Percentiles rank a stretch among this genome's conserved stretches.
Conservation (phyloP, 148 eudicot species). For the Agrostemma githago region DNA sequence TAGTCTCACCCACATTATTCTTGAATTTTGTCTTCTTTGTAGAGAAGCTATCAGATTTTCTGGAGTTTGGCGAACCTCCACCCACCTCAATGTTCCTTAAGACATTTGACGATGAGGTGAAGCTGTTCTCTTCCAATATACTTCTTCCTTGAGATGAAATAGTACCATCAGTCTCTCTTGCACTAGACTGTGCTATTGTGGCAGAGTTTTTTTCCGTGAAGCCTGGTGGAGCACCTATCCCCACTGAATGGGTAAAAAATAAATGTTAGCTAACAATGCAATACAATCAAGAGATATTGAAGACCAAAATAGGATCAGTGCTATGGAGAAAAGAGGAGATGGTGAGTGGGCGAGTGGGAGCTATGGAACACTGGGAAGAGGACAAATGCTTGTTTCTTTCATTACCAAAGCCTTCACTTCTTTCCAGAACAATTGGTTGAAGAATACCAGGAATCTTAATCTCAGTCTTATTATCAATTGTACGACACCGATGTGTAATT, state of each 20-base stretch:
- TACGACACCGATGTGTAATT: not conserved
- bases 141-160: constrained; percentile 19
- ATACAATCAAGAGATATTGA: not conserved
- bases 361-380: not conserved
- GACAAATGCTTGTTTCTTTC: not conserved
- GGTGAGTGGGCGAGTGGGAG: not conserved
- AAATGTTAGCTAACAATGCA: not conserved
- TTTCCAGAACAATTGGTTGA: not conserved
- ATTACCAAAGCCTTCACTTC: not conserved
- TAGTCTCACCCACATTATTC: not conserved
- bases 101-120: constrained; percentile 23
- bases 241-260: constrained; percentile 1
- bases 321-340: not conserved
- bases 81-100: constrained; percentile 23
- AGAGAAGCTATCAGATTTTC: constrained; percentile 31
- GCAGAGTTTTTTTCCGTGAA: constrained; percentile 21
- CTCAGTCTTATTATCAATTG: not conserved
- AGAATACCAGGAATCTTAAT: not conserved
- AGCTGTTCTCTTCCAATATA: constrained; percentile 9
- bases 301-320: not conserved
- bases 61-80: constrained; percentile 34
- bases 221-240: constrained; percentile 32
- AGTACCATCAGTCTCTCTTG: constrained; percentile 11
- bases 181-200: constrained; percentile 18
- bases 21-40: constrained; percentile 26